Conservation (phyloP, 306 rosid species). For the Trifolium dubium region DNA sequence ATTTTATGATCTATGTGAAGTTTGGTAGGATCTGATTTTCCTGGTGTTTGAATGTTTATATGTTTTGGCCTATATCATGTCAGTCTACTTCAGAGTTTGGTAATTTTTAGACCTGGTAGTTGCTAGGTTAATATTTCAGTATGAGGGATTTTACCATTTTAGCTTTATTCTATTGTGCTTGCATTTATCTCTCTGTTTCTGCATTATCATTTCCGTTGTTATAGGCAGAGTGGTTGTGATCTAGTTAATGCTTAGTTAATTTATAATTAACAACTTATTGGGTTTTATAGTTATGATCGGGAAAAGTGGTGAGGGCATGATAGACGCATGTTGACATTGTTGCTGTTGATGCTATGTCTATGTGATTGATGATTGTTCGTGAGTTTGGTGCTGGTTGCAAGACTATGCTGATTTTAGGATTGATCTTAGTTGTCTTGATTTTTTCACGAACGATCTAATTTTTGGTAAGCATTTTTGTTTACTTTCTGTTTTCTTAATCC, state of each 20-base stretch:
- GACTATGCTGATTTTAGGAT: slow-evolving; percentile 67
- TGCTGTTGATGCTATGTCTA: slow-evolving; percentile 75
- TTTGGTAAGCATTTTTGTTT: slow-evolving; percentile 66
- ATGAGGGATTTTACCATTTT: slow-evolving; percentile 31
- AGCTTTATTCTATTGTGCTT: slow-evolving; percentile 21
- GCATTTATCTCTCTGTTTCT: slow-evolving; percentile 18
- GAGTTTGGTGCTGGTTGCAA: slow-evolving; percentile 77
- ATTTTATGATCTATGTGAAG: slow-evolving; percentile 52
- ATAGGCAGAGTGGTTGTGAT: slow-evolving; percentile 34
- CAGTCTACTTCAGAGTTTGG: slow-evolving; percentile 39
- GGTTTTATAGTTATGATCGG: slow-evolving; percentile 84
- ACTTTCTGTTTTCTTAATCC: slow-evolving; percentile 46
- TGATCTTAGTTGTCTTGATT: slow-evolving; percentile 58
- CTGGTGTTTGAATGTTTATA: slow-evolving; percentile 46
- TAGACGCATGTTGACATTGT: slow-evolving; percentile 65
- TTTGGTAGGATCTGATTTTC: slow-evolving; percentile 66
- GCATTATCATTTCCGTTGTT: slow-evolving; percentile 25
- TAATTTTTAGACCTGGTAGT: slow-evolving; percentile 48
- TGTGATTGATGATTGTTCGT: slow-evolving; percentile 71
- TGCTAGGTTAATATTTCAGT: slow-evolving; percentile 42
- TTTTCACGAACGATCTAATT: slow-evolving; percentile 46
- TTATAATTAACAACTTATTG: slow-evolving; percentile 64
- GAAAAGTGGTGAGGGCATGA: slow-evolving; percentile 65
- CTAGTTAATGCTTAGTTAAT: slow-evolving; percentile 41
- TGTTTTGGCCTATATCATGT: slow-evolving; percentile 40